A percentile compares a stretch with the other conserved stretches of the same genome.
These are phyloP conservation scores for Solanum hybrid DNA, from an alignment of 305 asterid genomes.

Conservation along the genomic window DNA sequence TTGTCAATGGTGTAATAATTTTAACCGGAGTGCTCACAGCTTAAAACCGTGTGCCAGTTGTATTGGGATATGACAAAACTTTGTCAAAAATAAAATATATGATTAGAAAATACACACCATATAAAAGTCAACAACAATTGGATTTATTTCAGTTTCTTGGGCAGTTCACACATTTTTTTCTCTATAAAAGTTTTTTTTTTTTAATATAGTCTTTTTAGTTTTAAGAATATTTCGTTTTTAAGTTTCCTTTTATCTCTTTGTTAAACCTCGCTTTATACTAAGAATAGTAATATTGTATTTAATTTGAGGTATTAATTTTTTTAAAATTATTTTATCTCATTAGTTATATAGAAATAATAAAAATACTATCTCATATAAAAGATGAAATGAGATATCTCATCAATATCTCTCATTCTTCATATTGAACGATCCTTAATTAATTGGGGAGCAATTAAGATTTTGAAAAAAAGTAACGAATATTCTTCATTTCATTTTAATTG, in stretches of 20 bases:
- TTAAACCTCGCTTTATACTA: not conserved
- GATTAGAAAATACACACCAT: not conserved
- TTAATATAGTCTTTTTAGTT: not conserved
- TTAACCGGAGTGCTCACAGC: not conserved
- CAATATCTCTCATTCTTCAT: not conserved
- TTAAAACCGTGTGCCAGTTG: slow-evolving; percentile 2
- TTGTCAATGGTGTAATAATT: not conserved
- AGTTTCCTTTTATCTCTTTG: not conserved
- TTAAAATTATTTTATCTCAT: not conserved
- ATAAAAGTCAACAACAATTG: not conserved
- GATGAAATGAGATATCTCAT: not conserved
- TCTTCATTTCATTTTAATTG: not conserved
- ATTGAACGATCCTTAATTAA: not conserved
- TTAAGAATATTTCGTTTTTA: not conserved
- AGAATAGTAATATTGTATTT: not conserved
- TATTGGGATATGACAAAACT: not conserved
- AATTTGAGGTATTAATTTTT: not conserved
- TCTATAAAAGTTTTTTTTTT: not conserved
- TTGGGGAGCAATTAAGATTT: not conserved
- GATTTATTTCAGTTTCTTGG: slow-evolving; percentile 2
- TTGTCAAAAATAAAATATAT: not conserved
- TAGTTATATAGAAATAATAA: not conserved
- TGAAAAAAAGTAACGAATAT: not conserved
- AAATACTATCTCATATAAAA: not conserved
- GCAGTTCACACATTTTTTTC: slow-evolving; percentile 1